Evolutionary conservation across 768 basidiomycete genomes (phyloP).

Genomic region (Amanita jacksonii): DNA sequence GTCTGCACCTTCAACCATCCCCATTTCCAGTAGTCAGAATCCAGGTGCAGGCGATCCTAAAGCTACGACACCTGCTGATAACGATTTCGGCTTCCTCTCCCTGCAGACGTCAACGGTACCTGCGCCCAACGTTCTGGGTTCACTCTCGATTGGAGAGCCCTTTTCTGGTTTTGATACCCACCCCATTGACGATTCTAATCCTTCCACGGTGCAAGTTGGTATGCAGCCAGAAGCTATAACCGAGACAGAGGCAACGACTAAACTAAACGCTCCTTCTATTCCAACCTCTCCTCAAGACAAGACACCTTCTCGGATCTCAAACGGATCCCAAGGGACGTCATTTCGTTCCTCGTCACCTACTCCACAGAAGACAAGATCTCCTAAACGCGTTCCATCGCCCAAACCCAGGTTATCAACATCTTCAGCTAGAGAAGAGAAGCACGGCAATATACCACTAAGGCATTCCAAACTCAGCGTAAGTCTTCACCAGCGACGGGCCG

Average conservation of each 20-base stretch:
- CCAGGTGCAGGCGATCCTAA: conserved; percentile 20
- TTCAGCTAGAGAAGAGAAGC: conserved; percentile 54
- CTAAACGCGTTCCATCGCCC: conserved; percentile 46
- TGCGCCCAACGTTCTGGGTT: background rate
- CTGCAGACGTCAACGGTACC: conserved; percentile 8
- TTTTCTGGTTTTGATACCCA: conserved; percentile 40
- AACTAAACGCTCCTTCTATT: background rate
- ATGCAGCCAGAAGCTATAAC: background rate
- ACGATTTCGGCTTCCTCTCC: conserved; percentile 11
- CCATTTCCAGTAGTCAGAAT: conserved; percentile 23
- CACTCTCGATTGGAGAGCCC: conserved; percentile 39
- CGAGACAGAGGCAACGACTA: background rate
- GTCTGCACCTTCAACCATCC: conserved; percentile 21
- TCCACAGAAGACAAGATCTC: conserved; percentile 22
- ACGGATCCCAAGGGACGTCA: background rate
- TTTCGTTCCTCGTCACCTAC: conserved; percentile 25
- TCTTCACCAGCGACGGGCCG: conserved; percentile 10
- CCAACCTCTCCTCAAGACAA: conserved; percentile 12
- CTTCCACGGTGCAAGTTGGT: conserved; percentile 16
- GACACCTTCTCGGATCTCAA: conserved; percentile 22
- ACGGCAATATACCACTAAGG: conserved; percentile 44
- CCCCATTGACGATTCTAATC: conserved; percentile 29
- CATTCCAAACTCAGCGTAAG: conserved; percentile 74
- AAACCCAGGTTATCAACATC: conserved; percentile 51
- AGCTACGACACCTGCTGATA: conserved; percentile 15